Conservation (phyloP, 495 filamentous ascomycete genomes). For the Trichoderma reesei region DNA sequence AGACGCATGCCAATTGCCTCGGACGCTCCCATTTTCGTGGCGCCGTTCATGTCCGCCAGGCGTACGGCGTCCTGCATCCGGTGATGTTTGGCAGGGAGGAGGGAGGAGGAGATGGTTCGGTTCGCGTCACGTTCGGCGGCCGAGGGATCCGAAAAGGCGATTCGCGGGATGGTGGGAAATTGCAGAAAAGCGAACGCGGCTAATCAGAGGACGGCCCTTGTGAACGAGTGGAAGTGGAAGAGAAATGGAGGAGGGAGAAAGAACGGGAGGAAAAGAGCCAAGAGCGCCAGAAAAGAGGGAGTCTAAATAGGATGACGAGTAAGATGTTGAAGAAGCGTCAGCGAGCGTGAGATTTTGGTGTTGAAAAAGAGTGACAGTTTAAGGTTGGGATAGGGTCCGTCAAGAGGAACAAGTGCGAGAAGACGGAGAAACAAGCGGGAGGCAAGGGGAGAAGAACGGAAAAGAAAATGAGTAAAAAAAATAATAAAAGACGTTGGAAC, state of each 20-base stretch:
- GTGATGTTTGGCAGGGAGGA: too few relatives aligned
- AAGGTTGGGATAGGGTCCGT: background rate
- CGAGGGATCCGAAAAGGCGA: background rate
- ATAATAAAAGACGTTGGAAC: background rate
- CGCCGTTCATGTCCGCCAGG: background rate
- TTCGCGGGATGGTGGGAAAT: background rate
- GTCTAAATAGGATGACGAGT: background rate
- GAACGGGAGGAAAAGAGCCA: background rate
- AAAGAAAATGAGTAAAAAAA: background rate
- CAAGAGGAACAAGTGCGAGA: background rate
- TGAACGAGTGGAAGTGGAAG: background rate
- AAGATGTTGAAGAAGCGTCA: background rate
- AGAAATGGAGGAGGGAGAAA: background rate
- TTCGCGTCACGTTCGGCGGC: background rate
- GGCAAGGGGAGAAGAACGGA: too few relatives aligned
- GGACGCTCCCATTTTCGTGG: background rate
- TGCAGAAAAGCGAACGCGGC: too few relatives aligned
- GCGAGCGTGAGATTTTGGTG: conserved; percentile 1
- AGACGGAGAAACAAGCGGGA: too few relatives aligned
- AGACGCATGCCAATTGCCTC: background rate
- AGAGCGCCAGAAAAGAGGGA: background rate
- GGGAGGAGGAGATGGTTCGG: too few relatives aligned
- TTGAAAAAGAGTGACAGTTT: background rate
- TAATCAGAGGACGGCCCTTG: background rate
- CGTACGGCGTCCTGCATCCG: background rate